Evolutionary conservation across 768 basidiomycete genomes (phyloP), one percentile per base, ranked within the genome.

Genomic region (Fistulinella prunicolor): DNA sequence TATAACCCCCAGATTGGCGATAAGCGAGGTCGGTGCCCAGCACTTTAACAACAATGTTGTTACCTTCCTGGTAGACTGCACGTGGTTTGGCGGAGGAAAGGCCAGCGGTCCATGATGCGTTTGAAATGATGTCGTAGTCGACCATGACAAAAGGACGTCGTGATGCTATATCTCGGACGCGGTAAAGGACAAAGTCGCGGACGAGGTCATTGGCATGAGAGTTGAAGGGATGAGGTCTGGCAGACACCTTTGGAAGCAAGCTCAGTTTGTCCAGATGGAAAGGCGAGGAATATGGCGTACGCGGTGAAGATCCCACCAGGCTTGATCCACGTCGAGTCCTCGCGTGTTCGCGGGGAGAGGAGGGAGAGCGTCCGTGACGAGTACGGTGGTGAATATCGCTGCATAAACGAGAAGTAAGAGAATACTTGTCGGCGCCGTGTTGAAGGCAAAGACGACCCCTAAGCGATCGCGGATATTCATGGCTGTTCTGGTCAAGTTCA

Each of bases 201-300:
- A 89, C 84, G 22, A 73, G 57, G 54, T 87, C 84, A 59, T 92
- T 93, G 16, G 81, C 77, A 66, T 83, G 86, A 1, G 87, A 88
- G 58, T 86, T 82, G 68, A 82, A 89, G 1, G 89, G 82, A 64
- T 87, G 89, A 1, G 89, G 90, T 22, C 75, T 75, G 6, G 75
- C 69, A 6, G 89, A 75, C 50, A 92, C 82, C 83, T 79, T 49
- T 41, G 9, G 17, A 26, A 38, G 23, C 12, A 26, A 37, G 17
- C 28, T 53, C 24, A 47, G 42, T n/a, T n/a, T n/a, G n/a, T n/a
- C n/a, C n/a, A n/a, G n/a, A n/a, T n/a, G n/a, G n/a, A n/a, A 9
- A 20, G 26, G 19, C 39, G 19, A 44, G 37, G n/a, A 36, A 9
- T 30, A 34, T 16, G 28, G 53, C 71, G 49, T 63, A 81, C 83